Evolutionary conservation across 2,329 filamentous ascomycete species (phyloP), one percentile per base, ranked within the genome.

Genomic region (Nigrospora sphaerica): DNA sequence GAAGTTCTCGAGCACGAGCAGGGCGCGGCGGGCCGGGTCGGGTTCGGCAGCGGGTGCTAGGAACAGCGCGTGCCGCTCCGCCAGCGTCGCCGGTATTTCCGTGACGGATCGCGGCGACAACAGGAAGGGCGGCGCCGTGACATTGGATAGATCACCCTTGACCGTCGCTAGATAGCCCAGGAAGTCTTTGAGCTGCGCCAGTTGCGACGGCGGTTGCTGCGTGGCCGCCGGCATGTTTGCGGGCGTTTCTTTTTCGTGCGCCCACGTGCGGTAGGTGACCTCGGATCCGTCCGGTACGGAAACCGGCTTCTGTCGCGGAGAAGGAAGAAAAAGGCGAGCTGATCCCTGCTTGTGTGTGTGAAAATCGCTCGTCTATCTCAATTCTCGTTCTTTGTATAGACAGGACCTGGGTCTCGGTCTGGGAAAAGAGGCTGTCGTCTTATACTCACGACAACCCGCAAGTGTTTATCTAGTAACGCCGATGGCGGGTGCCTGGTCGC

Each of bases 11-110:
- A 74, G 57, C 1, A 74, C 70, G 9, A 69, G 62, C 17, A 74
- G 54, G 10, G 69, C 65, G 13, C 72, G 57, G 42, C 64, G 59
- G 19, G 64, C 64, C 1, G 67, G 59, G 35, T 65, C 63, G 11
- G 59, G 46, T 48, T 67, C 68, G 9, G 57, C 52, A 1, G 71
- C 69, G 6, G 72, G 70, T 4, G 68, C 66, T 28, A 69, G 58
- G 52, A 75, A 75, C 1, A 75, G 56, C 19, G 66, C 64, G 32
- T 75, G 75, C 57, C 75, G 73, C 51, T 77, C 73, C n/a, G 73
- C 69, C 75, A 74, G 78, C 59, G 75, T 74, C 2, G 73, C 72
- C n/a, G 73, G 74, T 61, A 77, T 77, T 52, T 78, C 75, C 47
- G 73, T 74, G 36, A 78, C 71, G 3, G 75, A 79, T 38, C 68